Conservation (phyloP, 192 early-diverging fungal genomes). For the Backusella liffmaniae region DNA sequence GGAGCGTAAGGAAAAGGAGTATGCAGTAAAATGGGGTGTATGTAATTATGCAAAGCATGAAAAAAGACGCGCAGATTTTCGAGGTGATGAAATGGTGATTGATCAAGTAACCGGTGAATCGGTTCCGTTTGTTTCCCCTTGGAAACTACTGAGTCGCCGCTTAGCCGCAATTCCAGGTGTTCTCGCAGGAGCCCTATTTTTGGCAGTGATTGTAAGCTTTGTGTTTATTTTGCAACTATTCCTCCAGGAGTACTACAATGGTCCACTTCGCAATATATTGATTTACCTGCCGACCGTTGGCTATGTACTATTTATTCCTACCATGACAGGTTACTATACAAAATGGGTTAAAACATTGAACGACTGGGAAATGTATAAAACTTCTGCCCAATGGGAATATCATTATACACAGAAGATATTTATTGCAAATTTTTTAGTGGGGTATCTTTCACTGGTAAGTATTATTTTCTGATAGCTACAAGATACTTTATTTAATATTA, state of each 20-base stretch:
- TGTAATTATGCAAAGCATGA: constrained; percentile 58
- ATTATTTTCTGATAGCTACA: background rate
- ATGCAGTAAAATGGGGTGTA: constrained; percentile 79
- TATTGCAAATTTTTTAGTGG: constrained; percentile 79
- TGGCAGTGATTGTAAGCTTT: constrained; percentile 59
- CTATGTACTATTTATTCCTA: constrained; percentile 73
- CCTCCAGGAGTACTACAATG: constrained; percentile 78
- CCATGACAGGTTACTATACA: constrained; percentile 66
- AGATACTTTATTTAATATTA: background rate
- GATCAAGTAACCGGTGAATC: constrained; percentile 78
- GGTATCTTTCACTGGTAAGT: constrained; percentile 71
- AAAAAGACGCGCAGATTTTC: constrained; percentile 67
- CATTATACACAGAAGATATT: constrained; percentile 83
- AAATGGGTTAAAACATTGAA: constrained; percentile 60
- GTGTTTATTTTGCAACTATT: constrained; percentile 77
- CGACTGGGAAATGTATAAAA: constrained; percentile 83
- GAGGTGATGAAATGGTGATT: constrained; percentile 49
- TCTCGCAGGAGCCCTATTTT: constrained; percentile 53
- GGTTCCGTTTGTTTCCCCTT: constrained; percentile 68
- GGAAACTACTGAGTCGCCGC: constrained; percentile 68
- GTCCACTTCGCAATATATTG: constrained; percentile 63
- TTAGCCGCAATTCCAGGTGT: constrained; percentile 56
- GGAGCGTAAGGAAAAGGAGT: constrained; percentile 72
- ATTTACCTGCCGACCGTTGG: constrained; percentile 70
- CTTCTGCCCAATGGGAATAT: constrained; percentile 64